These are phyloP conservation scores for Ophiocordyceps camponoti-rufipedis DNA, from an alignment of 2,329 filamentous ascomycete genomes.

Conservation along the genomic window DNA sequence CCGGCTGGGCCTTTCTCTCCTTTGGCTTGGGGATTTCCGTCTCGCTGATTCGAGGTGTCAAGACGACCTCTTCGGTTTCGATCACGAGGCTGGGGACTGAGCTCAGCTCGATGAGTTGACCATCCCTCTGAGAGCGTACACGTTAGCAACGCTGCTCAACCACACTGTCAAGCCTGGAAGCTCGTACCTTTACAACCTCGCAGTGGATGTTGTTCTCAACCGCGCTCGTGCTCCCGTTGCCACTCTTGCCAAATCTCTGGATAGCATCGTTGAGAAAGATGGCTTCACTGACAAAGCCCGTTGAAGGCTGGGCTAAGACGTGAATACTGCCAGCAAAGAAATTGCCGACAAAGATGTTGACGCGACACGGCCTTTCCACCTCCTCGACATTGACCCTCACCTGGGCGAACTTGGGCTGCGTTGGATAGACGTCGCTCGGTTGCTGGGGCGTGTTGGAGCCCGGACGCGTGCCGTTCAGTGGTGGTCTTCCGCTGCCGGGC, in stretches of 20 bases:
- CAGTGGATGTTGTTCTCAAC: not conserved
- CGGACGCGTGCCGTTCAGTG: not conserved
- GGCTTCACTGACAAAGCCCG: not conserved
- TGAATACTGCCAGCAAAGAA: not conserved
- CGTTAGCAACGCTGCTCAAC: not conserved
- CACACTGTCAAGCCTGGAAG: not conserved
- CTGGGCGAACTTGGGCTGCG: not conserved
- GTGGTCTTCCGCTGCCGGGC: not conserved
- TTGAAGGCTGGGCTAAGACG: not conserved
- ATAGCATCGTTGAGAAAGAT: not conserved
- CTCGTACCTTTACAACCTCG: not conserved
- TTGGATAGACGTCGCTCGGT: not conserved
- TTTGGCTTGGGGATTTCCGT: not conserved
- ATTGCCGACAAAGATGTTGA: not conserved
- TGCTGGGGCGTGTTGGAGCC: not conserved
- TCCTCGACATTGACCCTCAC: not conserved
- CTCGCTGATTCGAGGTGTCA: not conserved
- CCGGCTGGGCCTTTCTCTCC: not conserved
- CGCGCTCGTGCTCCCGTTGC: not conserved
- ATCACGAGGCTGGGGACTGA: not conserved
- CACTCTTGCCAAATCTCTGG: not conserved
- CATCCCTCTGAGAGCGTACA: not conserved
- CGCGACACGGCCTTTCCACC: not conserved
- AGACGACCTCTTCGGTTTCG: not conserved
- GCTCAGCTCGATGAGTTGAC: not conserved